A percentile compares a stretch with the other conserved stretches of the same genome.
phyloP scores from a whole-genome alignment of 2,329 filamentous ascomycete species.

The Trichophyton schoenleinii region DNA sequence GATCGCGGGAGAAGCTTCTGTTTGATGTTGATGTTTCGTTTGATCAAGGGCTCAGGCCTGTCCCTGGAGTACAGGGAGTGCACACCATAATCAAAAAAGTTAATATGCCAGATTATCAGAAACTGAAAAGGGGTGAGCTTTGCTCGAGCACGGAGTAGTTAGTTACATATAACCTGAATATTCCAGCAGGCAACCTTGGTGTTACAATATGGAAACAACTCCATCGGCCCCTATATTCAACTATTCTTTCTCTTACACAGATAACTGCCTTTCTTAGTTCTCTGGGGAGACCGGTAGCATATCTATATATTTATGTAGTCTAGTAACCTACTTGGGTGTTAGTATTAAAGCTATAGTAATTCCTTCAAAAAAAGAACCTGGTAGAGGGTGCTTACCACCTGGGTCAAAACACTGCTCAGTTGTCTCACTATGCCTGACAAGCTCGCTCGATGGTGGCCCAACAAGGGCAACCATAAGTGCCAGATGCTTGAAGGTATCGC shows the following conservation, averaged over 20 bases:
- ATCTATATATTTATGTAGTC: background rate
- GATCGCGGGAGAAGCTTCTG: no score
- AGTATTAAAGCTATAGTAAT: background rate
- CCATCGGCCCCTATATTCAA: no score
- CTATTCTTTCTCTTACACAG: background rate
- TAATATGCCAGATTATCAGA: no score
- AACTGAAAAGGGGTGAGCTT: no score
- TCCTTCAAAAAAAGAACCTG: background rate
- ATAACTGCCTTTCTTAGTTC: background rate
- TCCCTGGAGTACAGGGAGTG: no score
- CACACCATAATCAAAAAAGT: no score
- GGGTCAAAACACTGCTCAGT: constrained; percentile 8
- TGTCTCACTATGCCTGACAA: constrained; percentile 2
- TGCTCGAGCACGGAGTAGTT: no score
- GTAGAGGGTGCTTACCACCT: background rate
- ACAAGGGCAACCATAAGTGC: constrained; percentile 1
- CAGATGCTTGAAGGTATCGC: background rate
- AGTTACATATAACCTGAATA: no score
- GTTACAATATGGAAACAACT: no score
- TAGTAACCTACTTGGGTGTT: background rate
- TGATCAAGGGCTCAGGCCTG: no score
- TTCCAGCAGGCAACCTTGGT: no score
- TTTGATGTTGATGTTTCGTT: no score
- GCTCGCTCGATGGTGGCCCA: constrained; percentile 4
- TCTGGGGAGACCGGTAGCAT: background rate